phyloP scores from a whole-genome alignment of 345 rosid genomes.

The Eucalyptus leucophloia region DNA sequence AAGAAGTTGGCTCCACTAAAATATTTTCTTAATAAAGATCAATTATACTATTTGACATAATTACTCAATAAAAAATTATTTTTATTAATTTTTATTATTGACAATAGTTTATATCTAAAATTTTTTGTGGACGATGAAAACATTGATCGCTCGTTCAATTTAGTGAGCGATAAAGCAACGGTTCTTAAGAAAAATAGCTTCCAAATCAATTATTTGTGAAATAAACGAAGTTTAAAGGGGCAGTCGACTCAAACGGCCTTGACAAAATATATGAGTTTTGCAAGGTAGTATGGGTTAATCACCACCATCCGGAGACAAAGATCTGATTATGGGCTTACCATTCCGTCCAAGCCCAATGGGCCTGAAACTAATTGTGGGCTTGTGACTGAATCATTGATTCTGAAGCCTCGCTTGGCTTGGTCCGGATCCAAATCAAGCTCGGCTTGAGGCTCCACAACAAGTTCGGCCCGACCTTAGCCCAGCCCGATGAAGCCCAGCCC shows the following conservation, averaged over 20 bases:
- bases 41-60: not conserved
- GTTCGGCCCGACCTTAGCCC: not conserved
- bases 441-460: not conserved
- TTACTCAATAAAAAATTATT: not conserved
- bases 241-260: not conserved
- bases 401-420: not conserved
- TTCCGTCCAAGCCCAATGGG: not conserved
- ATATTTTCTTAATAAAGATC: not conserved
- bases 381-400: not conserved
- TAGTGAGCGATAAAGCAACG: fast-evolving
- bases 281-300: not conserved
- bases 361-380: not conserved
- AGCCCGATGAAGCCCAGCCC: not conserved
- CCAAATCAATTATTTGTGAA: not conserved
- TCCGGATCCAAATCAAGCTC: not conserved
- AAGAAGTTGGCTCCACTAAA: not conserved
- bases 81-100: not conserved
- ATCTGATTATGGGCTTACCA: not conserved
- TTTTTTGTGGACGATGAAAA: not conserved
- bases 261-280: not conserved
- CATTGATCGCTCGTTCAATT: fast-evolving
- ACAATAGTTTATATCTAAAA: not conserved
- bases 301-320: not conserved
- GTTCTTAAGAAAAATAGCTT: not conserved
- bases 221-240: not conserved